Evolutionary conservation across 192 early-diverging fungal genomes (phyloP).

Genomic region (Rhizophlyctis rosea): DNA sequence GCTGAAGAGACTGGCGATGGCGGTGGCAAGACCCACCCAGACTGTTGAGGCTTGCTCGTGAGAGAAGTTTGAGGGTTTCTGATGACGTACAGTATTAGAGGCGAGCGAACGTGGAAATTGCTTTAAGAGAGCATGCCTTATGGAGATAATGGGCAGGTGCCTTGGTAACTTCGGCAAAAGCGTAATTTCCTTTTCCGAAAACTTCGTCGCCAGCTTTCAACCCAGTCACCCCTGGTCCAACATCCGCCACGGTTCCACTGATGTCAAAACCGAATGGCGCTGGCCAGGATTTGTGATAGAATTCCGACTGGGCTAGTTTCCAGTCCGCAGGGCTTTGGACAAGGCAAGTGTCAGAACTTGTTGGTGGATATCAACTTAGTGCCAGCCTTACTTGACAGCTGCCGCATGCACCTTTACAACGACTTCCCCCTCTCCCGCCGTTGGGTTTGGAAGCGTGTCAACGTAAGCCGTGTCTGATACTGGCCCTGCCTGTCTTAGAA

Average conservation of each 20-base stretch:
- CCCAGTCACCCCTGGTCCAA: slow-evolving; percentile 8
- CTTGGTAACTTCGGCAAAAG: slow-evolving; percentile 15
- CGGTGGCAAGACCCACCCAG: slow-evolving; percentile 2
- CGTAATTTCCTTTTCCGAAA: slow-evolving; percentile 16
- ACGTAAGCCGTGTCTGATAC: slow-evolving; percentile 1
- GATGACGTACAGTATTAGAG: too few relatives aligned
- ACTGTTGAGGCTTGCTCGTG: slow-evolving; percentile 22
- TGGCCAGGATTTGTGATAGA: slow-evolving; percentile 11
- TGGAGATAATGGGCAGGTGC: slow-evolving; percentile 1
- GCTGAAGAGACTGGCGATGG: slow-evolving; percentile 10
- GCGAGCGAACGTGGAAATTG: too few relatives aligned
- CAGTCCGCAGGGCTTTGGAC: slow-evolving; percentile 18
- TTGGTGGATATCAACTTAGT: neutral
- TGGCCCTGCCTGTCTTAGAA: neutral
- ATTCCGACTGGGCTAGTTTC: slow-evolving; percentile 13
- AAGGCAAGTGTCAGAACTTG: neutral
- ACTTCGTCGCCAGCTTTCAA: slow-evolving; percentile 21
- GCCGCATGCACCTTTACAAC: slow-evolving; percentile 6
- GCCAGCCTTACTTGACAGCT: slow-evolving; percentile 13
- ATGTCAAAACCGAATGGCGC: slow-evolving; percentile 19
- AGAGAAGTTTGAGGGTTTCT: slow-evolving; percentile 16
- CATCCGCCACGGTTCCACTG: slow-evolving; percentile 6
- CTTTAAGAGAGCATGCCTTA: too few relatives aligned
- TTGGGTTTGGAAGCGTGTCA: slow-evolving; percentile 2
- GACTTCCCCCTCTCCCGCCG: slow-evolving; percentile 11